These are phyloP conservation scores for Pestalotiopsis sp. DNA, from an alignment of 2,329 filamentous ascomycete genomes.

Conservation along the genomic window DNA sequence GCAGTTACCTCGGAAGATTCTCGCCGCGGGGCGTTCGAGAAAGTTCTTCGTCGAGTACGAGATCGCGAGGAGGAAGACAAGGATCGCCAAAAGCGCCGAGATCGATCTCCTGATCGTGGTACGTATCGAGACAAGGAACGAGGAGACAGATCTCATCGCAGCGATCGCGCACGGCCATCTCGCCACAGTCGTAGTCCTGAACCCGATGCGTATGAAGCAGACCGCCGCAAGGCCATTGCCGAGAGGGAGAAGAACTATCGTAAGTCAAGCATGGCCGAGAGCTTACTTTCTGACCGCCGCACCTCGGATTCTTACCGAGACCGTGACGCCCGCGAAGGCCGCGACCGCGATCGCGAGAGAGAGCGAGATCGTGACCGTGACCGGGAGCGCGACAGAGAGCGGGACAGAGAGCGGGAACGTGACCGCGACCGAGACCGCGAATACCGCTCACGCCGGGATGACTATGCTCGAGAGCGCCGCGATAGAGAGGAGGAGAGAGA, in stretches of 20 bases:
- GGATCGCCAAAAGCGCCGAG: constrained; percentile 60
- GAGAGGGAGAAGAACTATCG: constrained; percentile 93
- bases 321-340: constrained; percentile 42
- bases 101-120: constrained; percentile 57
- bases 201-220: constrained; percentile 90
- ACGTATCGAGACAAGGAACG: constrained; percentile 58
- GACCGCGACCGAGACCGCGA: constrained; percentile 48
- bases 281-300: constrained; percentile 57
- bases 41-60: constrained; percentile 84
- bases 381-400: constrained; percentile 32
- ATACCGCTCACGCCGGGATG: constrained; percentile 59
- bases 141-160: constrained; percentile 66
- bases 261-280: constrained; percentile 73
- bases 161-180: constrained; percentile 52
- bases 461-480: constrained; percentile 84
- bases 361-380: constrained; percentile 43
- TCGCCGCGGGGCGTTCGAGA: constrained; percentile 85
- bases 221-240: constrained; percentile 89
- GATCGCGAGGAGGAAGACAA: constrained; percentile 90
- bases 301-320: constrained; percentile 48
- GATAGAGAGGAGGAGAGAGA: constrained; percentile 91
- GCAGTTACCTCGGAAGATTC: constrained; percentile 81
- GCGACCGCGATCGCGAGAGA: constrained; percentile 34
- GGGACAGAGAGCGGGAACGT: constrained; percentile 35
- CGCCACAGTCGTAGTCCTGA: constrained; percentile 87